Conservation (phyloP, 768 basidiomycete species). For the Russula lepida region DNA sequence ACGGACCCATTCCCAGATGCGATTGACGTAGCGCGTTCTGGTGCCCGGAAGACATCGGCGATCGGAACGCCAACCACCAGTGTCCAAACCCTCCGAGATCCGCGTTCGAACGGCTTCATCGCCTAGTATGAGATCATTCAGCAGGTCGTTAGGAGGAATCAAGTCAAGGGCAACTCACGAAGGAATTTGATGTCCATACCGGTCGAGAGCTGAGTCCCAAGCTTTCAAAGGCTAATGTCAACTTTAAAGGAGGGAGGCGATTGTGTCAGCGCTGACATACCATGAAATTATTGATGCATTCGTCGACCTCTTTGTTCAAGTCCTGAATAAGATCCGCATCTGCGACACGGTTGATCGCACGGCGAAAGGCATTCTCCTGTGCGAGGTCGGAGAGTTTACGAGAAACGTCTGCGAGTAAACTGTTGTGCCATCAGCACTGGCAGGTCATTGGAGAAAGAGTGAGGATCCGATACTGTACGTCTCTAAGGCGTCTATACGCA, state of each 20-base stretch:
- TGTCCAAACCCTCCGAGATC: conserved; percentile 5
- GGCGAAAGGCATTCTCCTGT: conserved; percentile 13
- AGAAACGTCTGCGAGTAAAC: conserved; percentile 6
- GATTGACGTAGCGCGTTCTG: conserved; percentile 11
- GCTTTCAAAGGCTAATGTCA: background rate
- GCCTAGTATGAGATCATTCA: background rate
- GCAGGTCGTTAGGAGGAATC: background rate
- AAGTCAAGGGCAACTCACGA: background rate
- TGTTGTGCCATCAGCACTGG: background rate
- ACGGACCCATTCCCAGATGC: conserved; percentile 15
- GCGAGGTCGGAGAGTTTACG: conserved; percentile 10
- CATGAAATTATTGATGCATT: background rate
- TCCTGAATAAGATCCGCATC: conserved; percentile 8
- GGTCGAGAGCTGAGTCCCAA: conserved; percentile 13
- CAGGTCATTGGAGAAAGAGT: background rate
- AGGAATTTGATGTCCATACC: conserved; percentile 10
- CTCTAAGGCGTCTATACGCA: conserved; percentile 6
- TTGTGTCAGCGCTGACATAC: background rate
- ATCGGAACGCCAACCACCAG: conserved; percentile 11
- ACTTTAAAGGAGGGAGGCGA: background rate
- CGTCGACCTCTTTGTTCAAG: conserved; percentile 1
- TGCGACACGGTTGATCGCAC: conserved; percentile 11
- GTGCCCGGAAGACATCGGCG: conserved; percentile 16
- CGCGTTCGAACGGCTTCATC: conserved; percentile 9
- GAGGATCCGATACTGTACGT: background rate